Conservation (phyloP, 2,329 filamentous ascomycete species). For the Rugonectria rugulosa region DNA sequence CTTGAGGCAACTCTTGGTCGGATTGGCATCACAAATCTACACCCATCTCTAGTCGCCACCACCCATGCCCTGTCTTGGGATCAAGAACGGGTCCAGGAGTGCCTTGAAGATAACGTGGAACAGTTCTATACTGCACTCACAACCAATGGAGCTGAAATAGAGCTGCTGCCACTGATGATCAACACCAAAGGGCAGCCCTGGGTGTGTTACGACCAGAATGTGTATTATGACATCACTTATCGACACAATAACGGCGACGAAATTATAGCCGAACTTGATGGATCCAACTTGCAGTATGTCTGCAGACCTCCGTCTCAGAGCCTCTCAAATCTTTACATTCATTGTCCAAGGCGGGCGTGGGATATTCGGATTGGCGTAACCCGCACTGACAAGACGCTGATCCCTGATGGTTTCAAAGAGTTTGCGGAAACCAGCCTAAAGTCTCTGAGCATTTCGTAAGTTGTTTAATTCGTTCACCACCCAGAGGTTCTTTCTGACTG, state of each 20-base stretch:
- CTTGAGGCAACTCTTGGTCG: conserved; percentile 41
- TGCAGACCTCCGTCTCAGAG: conserved; percentile 31
- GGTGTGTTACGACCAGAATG: conserved; percentile 24
- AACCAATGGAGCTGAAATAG: conserved; percentile 36
- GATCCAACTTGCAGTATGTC: conserved; percentile 32
- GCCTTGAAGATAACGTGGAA: conserved; percentile 3
- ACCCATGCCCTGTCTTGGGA: conserved; percentile 30
- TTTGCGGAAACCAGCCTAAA: conserved; percentile 33
- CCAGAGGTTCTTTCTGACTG: background rate
- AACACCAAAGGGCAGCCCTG: conserved; percentile 27
- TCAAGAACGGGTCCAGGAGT: conserved; percentile 22
- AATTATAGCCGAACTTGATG: conserved; percentile 39
- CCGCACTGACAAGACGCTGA: conserved; percentile 19
- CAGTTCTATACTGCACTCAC: conserved; percentile 41
- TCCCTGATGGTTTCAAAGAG: conserved; percentile 21
- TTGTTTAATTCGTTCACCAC: background rate
- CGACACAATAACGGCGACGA: background rate
- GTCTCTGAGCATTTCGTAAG: conserved; percentile 38
- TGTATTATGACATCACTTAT: conserved; percentile 41
- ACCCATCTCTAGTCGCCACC: conserved; percentile 27
- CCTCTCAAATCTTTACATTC: conserved; percentile 36
- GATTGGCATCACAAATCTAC: conserved; percentile 36
- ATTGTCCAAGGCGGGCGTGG: conserved; percentile 43
- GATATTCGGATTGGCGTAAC: conserved; percentile 40
- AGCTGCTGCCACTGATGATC: conserved; percentile 24